These are phyloP conservation scores for Salix purpurea DNA, from an alignment of 345 rosid species.

Conservation along the genomic window DNA sequence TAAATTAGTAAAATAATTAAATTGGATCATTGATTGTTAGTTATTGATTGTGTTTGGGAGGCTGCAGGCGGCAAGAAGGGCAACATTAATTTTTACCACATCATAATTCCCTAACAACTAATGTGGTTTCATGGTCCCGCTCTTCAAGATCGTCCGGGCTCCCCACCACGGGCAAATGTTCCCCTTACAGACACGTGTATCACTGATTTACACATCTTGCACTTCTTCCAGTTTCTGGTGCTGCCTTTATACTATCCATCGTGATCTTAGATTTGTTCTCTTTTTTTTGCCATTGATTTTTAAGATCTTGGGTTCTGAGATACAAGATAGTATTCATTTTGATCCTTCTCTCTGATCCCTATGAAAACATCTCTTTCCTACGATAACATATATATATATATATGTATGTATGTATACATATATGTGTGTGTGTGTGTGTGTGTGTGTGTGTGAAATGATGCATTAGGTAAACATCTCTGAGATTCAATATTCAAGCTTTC, in stretches of 20 bases:
- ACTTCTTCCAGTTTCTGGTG: constrained; percentile 30
- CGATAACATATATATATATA: neutral
- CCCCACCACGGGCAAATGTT: constrained; percentile 4
- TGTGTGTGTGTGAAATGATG: no score
- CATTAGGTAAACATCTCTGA: no score
- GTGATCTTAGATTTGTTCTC: constrained; percentile 18
- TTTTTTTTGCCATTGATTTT: neutral
- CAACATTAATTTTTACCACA: neutral
- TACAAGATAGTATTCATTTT: neutral
- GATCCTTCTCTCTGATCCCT: neutral
- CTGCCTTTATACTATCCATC: neutral
- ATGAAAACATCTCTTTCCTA: constrained; percentile 21
- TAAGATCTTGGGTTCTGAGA: neutral
- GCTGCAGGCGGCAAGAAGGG: constrained; percentile 20
- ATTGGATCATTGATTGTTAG: no score
- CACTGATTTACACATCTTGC: constrained; percentile 10
- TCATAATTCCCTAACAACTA: neutral
- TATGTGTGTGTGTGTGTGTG: no score
- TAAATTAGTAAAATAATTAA: no score
- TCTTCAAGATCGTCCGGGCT: constrained; percentile 16
- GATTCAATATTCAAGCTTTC: no score
- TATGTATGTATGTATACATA: no score
- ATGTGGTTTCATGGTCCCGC: constrained; percentile 30
- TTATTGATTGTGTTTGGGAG: neutral
- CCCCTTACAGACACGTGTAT: constrained; percentile 26